Evolutionary conservation across 164 flowering plant species (phyloP).

Genomic region (Berberis thunbergii): DNA sequence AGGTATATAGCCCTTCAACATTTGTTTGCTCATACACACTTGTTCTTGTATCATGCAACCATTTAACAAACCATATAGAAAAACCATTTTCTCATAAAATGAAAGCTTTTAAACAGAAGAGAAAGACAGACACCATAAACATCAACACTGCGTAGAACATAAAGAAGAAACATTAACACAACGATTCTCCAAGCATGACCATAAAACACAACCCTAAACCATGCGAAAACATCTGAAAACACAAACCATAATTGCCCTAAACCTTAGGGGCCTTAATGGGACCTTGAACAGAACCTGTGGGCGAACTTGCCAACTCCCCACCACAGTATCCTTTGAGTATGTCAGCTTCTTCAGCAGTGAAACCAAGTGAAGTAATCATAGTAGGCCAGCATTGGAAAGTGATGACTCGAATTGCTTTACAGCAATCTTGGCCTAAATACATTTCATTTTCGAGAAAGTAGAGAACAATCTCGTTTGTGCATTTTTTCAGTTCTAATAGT

Average conservation of each 20-base stretch:
- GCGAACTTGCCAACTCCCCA: not conserved
- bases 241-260: not conserved
- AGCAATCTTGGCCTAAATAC: not conserved
- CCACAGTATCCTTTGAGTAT: not conserved
- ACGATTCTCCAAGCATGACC: no score
- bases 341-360: constrained; percentile 2
- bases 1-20: no score
- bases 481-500: not conserved
- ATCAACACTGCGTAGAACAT: no score
- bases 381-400: not conserved
- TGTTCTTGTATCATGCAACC: no score
- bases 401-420: constrained; percentile 1
- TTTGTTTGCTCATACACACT: no score
- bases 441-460: not conserved
- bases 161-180: no score
- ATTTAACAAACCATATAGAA: no score
- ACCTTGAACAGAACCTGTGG: not conserved
- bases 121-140: no score
- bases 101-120: no score
- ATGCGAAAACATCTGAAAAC: no score
- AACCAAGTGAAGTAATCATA: constrained; percentile 1
- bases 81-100: no score
- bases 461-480: not conserved
- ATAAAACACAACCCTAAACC: no score
- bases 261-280: not conserved